A percentile compares a stretch with the other conserved stretches of the same genome.
Evolutionary conservation across 169 alveolate genomes (phyloP).

Genomic region (Eimeria zaria): DNA sequence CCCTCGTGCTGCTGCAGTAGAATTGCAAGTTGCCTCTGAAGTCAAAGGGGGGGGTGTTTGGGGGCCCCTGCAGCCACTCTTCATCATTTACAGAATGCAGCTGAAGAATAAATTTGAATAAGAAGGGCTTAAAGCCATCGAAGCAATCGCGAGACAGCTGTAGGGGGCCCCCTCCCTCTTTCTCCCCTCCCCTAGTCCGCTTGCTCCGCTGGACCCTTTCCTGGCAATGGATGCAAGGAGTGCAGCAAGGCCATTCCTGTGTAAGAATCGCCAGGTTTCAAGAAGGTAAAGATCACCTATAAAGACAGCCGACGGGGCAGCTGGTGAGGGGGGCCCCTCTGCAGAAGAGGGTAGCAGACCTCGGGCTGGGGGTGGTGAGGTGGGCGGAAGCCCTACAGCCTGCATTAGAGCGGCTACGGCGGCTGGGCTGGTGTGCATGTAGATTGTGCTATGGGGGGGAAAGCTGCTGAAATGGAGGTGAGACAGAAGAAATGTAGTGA

Average conservation of each 20-base stretch:
- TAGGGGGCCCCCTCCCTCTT: conserved; percentile 12
- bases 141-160: neutral
- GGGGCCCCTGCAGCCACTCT: conserved; percentile 24
- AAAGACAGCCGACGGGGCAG: neutral
- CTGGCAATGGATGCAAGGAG: neutral
- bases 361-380: conserved; percentile 57
- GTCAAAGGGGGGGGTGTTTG: neutral
- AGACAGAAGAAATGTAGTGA: neutral
- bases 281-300: neutral
- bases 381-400: conserved; percentile 43
- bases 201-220: neutral
- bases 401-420: conserved; percentile 4
- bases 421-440: conserved; percentile 33
- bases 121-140: neutral
- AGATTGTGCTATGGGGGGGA: neutral
- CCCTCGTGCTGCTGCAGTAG: neutral
- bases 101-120: neutral
- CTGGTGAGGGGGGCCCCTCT: conserved; percentile 38
- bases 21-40: neutral
- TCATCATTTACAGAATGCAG: neutral
- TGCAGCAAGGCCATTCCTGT: neutral
- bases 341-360: neutral
- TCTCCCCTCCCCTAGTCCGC: neutral
- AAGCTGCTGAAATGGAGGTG: neutral
- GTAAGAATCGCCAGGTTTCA: neutral